Base-by-base conservation (phyloP, 129 eudicot genomes). In the Flaveria brownii region DNA sequence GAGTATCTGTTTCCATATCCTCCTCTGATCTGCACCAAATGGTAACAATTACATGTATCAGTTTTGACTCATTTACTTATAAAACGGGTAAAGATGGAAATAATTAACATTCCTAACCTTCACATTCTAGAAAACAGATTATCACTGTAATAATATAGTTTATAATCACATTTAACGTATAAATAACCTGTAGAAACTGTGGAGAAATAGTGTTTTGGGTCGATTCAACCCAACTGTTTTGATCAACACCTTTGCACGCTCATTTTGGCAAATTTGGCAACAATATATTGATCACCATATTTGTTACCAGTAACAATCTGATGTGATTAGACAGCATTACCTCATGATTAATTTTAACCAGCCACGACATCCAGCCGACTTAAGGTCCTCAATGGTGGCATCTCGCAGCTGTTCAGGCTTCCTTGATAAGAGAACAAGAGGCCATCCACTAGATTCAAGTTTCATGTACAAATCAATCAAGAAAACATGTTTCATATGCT, bases 321-420 rank as follows among this genome's bases (percentile, higher is more conserved):
- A 8, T 28, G 67, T 23, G 30, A 11, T 12, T n/a, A 77, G 9
- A 65, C 11, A 70, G 64, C 41, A 11, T 52, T 78, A 89, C 95
- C 95, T 89, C 91, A 84, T 75, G 82, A 89, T 76, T 68, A 89
- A 52, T 26, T 77, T 82, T 23, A 81, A 84, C 89, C 89, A 86
- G 54, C 82, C 84, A 80, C 72, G 42, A 82, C 77, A 89, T 80
- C 87, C 89, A 20, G 76, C 77, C 73, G 85, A 89, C 25, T 41
- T 65, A 60, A 89, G 95, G 43, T 80, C 70, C 69, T 84, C 80
- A 61, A 26, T 12, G 25, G 82, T 84, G 43, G 69, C 71, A 57
- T 82, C 77, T 56, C 80, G 74, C 36, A 64, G 83, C 62, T 71
- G 70, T 81, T 89, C 86, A 20, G 84, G 82, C 80, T 80, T 89